Percentiles rank a stretch among this genome's conserved stretches.
These are phyloP conservation scores for Tricharina praecox DNA, from an alignment of 495 filamentous ascomycete species.

Conservation along the genomic window DNA sequence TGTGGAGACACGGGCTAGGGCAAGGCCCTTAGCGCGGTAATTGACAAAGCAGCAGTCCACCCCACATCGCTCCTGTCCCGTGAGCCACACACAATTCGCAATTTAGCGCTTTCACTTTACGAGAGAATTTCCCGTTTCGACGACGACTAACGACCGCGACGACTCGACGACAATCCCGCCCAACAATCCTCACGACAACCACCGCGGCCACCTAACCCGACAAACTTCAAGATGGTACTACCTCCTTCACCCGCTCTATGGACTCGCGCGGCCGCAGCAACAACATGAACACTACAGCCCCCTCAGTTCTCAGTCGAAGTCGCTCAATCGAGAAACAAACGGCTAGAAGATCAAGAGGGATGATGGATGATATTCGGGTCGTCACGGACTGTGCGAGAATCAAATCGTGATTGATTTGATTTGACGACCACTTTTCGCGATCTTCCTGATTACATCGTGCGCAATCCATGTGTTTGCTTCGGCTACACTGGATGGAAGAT, in stretches of 20 bases:
- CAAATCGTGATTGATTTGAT: constrained; percentile 1
- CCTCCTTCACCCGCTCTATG: constrained; percentile 6
- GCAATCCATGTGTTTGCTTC: background rate
- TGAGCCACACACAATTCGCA: no score
- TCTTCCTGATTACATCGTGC: background rate
- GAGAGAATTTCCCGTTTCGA: no score
- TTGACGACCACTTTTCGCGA: background rate
- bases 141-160: no score
- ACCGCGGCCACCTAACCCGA: background rate
- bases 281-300: background rate
- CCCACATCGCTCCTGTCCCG: no score
- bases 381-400: background rate
- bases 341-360: background rate
- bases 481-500: constrained; percentile 4
- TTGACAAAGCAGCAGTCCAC: no score
- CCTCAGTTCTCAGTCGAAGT: no score
- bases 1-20: no score
- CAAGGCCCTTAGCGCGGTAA: no score
- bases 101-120: no score
- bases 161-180: no score
- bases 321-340: background rate
- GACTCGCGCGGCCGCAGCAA: constrained; percentile 6
- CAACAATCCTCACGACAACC: no score
- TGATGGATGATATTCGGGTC: background rate
- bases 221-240: constrained; percentile 8